Conservation (phyloP, 176 grass and related monocot genomes). For the Lolium multiflorum region DNA sequence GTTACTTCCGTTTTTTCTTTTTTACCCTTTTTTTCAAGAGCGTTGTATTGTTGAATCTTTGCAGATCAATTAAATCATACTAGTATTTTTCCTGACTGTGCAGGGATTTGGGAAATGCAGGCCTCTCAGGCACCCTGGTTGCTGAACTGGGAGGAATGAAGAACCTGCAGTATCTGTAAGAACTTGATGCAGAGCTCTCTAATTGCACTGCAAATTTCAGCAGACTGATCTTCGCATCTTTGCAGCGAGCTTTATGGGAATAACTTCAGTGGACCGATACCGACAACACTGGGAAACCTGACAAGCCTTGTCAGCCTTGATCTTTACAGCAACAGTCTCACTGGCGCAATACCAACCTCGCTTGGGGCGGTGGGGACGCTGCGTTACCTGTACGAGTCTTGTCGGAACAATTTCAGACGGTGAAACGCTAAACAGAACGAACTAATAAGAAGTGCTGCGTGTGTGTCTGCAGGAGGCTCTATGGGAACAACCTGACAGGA, state of each 20-base stretch:
- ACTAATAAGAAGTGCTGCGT: not conserved
- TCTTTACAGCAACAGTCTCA: slow-evolving; percentile 33
- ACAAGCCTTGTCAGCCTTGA: slow-evolving; percentile 38
- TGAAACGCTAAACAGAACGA: not conserved
- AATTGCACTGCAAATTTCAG: not conserved
- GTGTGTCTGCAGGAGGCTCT: slow-evolving; percentile 37
- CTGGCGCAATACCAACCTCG: not conserved
- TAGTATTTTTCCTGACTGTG: not conserved
- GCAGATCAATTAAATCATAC: not conserved
- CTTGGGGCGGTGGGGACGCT: slow-evolving; percentile 11
- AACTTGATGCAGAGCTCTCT: not conserved
- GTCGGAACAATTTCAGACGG: not conserved
- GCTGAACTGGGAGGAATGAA: slow-evolving; percentile 40
- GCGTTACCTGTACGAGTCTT: slow-evolving; percentile 22
- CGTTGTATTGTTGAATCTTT: not conserved
- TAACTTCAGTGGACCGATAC: slow-evolving; percentile 41
- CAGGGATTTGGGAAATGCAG: slow-evolving; percentile 57
- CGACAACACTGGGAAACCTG: slow-evolving; percentile 34
- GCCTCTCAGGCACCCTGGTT: slow-evolving; percentile 49
- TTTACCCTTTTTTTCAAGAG: not conserved
- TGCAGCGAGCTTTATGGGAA: slow-evolving; percentile 42
- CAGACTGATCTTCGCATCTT: not conserved
- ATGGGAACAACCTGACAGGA: slow-evolving; percentile 39
- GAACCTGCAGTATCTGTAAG: slow-evolving; percentile 62
- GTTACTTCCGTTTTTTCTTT: not conserved